phyloP scores from a whole-genome alignment of 2,329 filamentous ascomycete genomes.

The Curvularia lunata region DNA sequence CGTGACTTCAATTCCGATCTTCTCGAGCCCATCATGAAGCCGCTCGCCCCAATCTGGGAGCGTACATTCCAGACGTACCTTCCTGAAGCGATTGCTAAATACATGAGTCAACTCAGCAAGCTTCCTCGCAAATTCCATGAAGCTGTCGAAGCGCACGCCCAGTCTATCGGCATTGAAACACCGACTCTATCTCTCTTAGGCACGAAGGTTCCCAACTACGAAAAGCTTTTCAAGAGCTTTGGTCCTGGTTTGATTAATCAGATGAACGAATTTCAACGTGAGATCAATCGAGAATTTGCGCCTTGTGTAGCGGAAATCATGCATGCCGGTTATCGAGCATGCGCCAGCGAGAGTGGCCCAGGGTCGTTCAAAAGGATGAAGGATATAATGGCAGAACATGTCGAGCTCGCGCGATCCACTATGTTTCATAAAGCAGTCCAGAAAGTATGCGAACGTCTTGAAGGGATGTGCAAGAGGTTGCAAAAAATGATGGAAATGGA shows the following conservation, averaged over 20 bases:
- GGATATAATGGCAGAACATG: slow-evolving; percentile 54
- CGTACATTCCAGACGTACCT: slow-evolving; percentile 52
- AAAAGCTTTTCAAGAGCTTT: slow-evolving; percentile 51
- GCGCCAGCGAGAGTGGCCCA: slow-evolving; percentile 52
- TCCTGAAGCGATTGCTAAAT: slow-evolving; percentile 50
- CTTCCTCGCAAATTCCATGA: slow-evolving; percentile 52
- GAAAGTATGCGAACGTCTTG: slow-evolving; percentile 51
- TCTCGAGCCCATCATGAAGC: slow-evolving; percentile 49
- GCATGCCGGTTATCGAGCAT: slow-evolving; percentile 55
- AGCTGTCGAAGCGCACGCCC: slow-evolving; percentile 50
- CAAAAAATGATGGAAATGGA: slow-evolving; percentile 53
- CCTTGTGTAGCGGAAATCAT: slow-evolving; percentile 58
- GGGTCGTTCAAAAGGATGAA: slow-evolving; percentile 63
- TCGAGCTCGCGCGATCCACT: slow-evolving; percentile 47
- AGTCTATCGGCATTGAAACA: slow-evolving; percentile 49
- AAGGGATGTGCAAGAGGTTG: slow-evolving; percentile 53
- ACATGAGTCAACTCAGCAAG: slow-evolving; percentile 41
- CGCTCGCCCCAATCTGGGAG: slow-evolving; percentile 54
- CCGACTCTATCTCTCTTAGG: slow-evolving; percentile 51
- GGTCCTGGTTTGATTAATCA: slow-evolving; percentile 38
- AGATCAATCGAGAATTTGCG: slow-evolving; percentile 61
- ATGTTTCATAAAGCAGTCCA: slow-evolving; percentile 60
- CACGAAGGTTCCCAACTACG: slow-evolving; percentile 53
- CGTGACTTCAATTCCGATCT: slow-evolving; percentile 54
- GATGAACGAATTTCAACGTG: slow-evolving; percentile 57